Evolutionary conservation across 2,329 filamentous ascomycete species (phyloP).

Genomic region (Penicillium psychrosexuale): DNA sequence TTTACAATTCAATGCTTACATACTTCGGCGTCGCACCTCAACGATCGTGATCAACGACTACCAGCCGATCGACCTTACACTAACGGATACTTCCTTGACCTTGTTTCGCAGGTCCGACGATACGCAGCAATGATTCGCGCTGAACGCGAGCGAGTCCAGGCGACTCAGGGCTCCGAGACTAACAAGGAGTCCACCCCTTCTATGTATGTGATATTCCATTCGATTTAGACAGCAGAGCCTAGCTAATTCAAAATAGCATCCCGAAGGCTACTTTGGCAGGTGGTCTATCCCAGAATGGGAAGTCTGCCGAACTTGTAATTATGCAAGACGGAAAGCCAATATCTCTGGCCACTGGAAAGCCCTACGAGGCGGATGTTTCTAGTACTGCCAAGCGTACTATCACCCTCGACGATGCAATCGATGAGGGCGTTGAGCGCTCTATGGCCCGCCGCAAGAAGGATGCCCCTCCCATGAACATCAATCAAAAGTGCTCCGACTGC

Average conservation of each 20-base stretch:
- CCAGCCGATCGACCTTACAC: constrained; percentile 86
- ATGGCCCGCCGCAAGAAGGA: constrained; percentile 97
- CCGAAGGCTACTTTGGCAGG: constrained; percentile 76
- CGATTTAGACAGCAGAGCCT: not conserved
- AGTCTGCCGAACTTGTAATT: constrained; percentile 78
- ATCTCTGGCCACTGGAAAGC: constrained; percentile 69
- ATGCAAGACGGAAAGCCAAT: constrained; percentile 70
- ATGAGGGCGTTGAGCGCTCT: constrained; percentile 81
- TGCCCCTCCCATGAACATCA: constrained; percentile 76
- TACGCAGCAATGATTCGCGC: constrained; percentile 83
- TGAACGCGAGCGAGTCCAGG: constrained; percentile 64
- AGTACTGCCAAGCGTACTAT: constrained; percentile 53
- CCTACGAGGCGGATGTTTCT: constrained; percentile 51
- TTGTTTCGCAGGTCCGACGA: constrained; percentile 86
- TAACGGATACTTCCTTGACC: constrained; percentile 94
- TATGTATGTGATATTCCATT: constrained; percentile 16
- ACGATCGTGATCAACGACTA: constrained; percentile 80
- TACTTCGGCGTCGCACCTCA: constrained; percentile 79
- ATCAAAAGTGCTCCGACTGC: constrained; percentile 78
- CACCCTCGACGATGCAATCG: constrained; percentile 55
- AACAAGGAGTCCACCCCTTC: constrained; percentile 44
- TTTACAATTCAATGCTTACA: constrained; percentile 87
- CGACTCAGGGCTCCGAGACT: constrained; percentile 47
- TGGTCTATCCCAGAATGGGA: constrained; percentile 76
- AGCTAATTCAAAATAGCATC: constrained; percentile 18